Base-by-base conservation (phyloP, 495 filamentous ascomycete genomes). In the Aspergillus steynii region DNA sequence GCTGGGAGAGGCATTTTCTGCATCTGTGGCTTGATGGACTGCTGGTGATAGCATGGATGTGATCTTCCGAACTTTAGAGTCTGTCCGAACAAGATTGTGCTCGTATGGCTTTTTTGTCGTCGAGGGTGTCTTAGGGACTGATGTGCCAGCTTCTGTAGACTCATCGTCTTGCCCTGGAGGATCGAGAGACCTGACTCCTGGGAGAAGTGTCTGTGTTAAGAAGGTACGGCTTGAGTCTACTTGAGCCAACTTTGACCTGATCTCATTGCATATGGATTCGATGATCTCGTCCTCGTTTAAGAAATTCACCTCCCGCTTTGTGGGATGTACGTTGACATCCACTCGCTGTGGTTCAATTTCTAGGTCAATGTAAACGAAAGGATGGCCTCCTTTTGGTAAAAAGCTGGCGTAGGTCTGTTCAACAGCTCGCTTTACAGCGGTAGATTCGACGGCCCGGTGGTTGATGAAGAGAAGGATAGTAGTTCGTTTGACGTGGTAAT, bases 251-350 rank as follows among this genome's bases (percentile, higher is more conserved):
- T 90, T 90, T 12, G 85, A 80, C 50, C 90, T 85, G 53, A 98
- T 88, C 54, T 91, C 87, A 61, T 86, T 83, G 75, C 92, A 96
- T 31, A 99, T 88, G 51, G 82, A 85, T 67, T 96, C 92, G 61
- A 96, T 89, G 56, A 98, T 96, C 65, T 98, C 95, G 65, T 98
- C 96, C 70, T 99, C 96, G 63, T 98, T 96, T 4, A 99, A 82
- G 70, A 99, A 98, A 70, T 98, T 96, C 31, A 99, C 96, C 72
- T 99, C 96, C 54, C 94, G 84, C 71, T 99, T 99, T 2, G 96
- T 98, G 4, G 96, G 96, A 71, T 99, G 96, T 0, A 99, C 88
- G 67, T 99, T 99, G 68, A 99, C 96, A 73, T 99, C 96, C 3
- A 99, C 92, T 14, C 93, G 85, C 46, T 90, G 85, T 8, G 96